Base-by-base conservation (phyloP, 1,284 basidiomycete species). In the Cryptococcus floricola region DNA sequence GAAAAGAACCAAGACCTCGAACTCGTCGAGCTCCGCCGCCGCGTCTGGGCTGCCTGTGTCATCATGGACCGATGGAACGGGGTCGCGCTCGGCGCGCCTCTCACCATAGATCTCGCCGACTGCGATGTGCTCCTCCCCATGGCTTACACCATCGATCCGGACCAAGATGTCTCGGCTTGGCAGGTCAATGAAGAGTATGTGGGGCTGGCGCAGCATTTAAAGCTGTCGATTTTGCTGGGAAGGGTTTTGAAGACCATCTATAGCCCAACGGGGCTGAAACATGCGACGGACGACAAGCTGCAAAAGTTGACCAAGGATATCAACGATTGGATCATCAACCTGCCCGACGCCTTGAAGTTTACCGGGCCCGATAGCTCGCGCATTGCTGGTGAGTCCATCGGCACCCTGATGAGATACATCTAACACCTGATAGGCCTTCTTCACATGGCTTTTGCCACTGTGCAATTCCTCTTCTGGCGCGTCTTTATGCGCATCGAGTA, bases 401-500 rank as follows among this genome's bases (percentile, higher is more conserved):
- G 13, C 4, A 25, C 54, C 16, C 48, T 52, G 27, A n/a, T n/a
- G 23, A 9, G 34, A 19, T 10, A 23, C 7, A 31, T 41, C 48
- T 54, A 27, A 54, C 31, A 13, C 18, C 18, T 50, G 59, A 6
- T 83, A 87, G 92, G 91, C 37, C 80, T 94, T 54, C 80, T 97
- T 25, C 90, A 93, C 74, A 75, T 96, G 54, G 80, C 89, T 48
- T 91, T 89, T 71, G 84, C 87, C n/a, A 89, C 88, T 65, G 85
- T 94, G 43, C 86, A 86, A 34, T 81, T 81, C 64, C 71, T 81
- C 42, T 77, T 93, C 78, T 93, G 88, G 88, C 85, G 90, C 53
- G 88, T 94, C 18, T 96, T 96, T 79, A 92, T 95, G 88, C 84
- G 92, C 53, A 89, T 95, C 73, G 90, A 88, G 58, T 93, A 94